Percentiles rank a stretch among this genome's conserved stretches.
These are phyloP conservation scores for Mortierella sp. DNA, from an alignment of 371 early-diverging fungal species.

Conservation along the genomic window DNA sequence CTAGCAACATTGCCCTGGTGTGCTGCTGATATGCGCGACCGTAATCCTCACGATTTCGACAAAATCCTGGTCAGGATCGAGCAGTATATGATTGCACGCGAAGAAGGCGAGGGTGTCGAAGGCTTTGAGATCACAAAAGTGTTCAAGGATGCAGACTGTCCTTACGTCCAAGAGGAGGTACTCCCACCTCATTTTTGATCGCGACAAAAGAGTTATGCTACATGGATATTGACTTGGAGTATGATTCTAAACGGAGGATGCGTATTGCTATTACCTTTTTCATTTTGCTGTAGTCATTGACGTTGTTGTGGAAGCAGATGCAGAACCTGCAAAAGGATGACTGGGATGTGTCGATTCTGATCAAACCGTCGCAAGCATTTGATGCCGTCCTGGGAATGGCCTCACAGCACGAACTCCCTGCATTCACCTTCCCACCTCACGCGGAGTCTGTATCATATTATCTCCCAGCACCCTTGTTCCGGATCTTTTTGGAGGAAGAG, in stretches of 20 bases:
- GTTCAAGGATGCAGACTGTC: constrained; percentile 62
- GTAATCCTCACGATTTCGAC: constrained; percentile 69
- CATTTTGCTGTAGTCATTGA: constrained; percentile 61
- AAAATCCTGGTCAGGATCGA: constrained; percentile 67
- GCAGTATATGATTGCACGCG: constrained; percentile 71
- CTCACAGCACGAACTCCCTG: constrained; percentile 72
- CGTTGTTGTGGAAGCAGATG: constrained; percentile 77
- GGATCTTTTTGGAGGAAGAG: constrained; percentile 61
- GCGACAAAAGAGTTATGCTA: no score
- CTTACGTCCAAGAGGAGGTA: constrained; percentile 69
- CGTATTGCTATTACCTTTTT: no score
- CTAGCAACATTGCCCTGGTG: constrained; percentile 83
- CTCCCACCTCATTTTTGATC: no score
- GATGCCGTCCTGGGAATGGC: constrained; percentile 66
- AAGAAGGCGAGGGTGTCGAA: constrained; percentile 51
- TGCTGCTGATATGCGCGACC: constrained; percentile 59
- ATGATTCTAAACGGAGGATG: no score
- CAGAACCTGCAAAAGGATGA: constrained; percentile 64
- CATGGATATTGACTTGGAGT: not conserved
- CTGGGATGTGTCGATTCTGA: constrained; percentile 75
- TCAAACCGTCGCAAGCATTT: constrained; percentile 68
- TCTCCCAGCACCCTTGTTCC: constrained; percentile 48
- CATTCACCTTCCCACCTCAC: constrained; percentile 61
- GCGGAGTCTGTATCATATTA: constrained; percentile 21
- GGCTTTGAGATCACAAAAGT: constrained; percentile 64